Percentiles rank a stretch among this genome's conserved stretches.
Conservation (phyloP, 2,329 filamentous ascomycete genomes). For the Penicillium fuscoglaucum region DNA sequence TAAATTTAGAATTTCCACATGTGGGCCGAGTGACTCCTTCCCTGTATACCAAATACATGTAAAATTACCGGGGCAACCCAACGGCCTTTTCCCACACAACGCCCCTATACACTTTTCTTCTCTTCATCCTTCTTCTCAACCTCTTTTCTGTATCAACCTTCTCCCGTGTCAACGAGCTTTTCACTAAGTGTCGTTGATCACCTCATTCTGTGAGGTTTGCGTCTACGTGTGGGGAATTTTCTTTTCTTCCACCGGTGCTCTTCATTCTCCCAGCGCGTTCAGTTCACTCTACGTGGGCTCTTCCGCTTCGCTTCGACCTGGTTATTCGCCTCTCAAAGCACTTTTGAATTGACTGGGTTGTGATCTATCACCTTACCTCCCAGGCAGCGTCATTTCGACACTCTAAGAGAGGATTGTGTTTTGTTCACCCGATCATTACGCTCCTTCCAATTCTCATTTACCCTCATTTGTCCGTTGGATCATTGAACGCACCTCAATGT, state of each 20-base stretch:
- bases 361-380: slow-evolving; percentile 2
- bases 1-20: slow-evolving; percentile 7
- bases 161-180: slow-evolving; percentile 48
- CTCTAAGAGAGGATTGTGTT: slow-evolving; percentile 4
- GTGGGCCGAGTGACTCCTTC: slow-evolving; percentile 2
- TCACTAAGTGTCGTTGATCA: slow-evolving; percentile 53
- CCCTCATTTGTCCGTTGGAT: slow-evolving; percentile 22
- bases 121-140: slow-evolving; percentile 21
- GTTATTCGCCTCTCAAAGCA: slow-evolving; percentile 11
- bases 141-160: slow-evolving; percentile 23
- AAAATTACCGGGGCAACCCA: slow-evolving; percentile 14
- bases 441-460: slow-evolving; percentile 31
- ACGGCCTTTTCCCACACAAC: slow-evolving; percentile 54
- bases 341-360: slow-evolving; percentile 5
- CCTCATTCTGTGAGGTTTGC: slow-evolving; percentile 29
- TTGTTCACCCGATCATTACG: slow-evolving; percentile 10
- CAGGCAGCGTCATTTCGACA: not conserved
- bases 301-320: slow-evolving; percentile 8
- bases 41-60: slow-evolving; percentile 10
- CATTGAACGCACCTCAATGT: slow-evolving; percentile 39
- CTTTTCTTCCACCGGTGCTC: slow-evolving; percentile 14
- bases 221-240: slow-evolving; percentile 28
- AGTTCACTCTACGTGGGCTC: slow-evolving; percentile 7
- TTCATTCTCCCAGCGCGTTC: slow-evolving; percentile 10
- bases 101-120: slow-evolving; percentile 20